phyloP scores from a whole-genome alignment of 192 early-diverging fungal species.

The Chytriomyces sp. region DNA sequence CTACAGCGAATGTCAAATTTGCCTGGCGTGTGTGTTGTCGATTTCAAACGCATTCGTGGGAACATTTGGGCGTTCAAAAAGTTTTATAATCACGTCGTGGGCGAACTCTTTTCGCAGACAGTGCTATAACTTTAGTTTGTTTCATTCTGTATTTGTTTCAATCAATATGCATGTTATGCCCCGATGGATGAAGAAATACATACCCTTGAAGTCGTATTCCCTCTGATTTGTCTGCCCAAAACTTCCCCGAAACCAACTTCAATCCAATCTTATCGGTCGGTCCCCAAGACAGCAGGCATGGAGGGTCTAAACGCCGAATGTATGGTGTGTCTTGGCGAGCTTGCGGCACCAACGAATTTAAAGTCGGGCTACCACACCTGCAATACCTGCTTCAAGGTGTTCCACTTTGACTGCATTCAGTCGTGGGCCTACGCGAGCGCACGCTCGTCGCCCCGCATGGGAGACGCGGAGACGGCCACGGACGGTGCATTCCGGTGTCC shows the following conservation, averaged over 20 bases:
- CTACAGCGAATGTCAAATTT: constrained; percentile 89
- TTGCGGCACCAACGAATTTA: background rate
- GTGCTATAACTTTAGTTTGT: no score
- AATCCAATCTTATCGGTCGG: no score
- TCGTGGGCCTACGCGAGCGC: background rate
- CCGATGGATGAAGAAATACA: no score
- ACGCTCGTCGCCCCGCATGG: no score
- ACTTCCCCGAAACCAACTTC: no score
- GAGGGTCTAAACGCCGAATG: background rate
- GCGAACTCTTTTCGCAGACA: no score
- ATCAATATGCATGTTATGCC: no score
- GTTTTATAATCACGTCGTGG: constrained; percentile 21
- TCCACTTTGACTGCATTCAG: constrained; percentile 2
- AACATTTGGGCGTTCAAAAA: constrained; percentile 37
- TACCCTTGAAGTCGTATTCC: no score
- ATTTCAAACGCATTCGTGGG: constrained; percentile 23
- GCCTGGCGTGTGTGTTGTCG: constrained; percentile 44
- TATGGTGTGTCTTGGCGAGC: background rate
- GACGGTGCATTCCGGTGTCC: constrained; percentile 5
- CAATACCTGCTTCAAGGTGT: constrained; percentile 18
- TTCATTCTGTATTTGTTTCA: no score
- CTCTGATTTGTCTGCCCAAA: no score
- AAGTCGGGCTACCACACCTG: background rate
- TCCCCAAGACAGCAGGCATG: no score
- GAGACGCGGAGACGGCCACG: background rate